phyloP scores from a whole-genome alignment of 2,329 filamentous ascomycete species.

The Trichoderma atrobrunneum region DNA sequence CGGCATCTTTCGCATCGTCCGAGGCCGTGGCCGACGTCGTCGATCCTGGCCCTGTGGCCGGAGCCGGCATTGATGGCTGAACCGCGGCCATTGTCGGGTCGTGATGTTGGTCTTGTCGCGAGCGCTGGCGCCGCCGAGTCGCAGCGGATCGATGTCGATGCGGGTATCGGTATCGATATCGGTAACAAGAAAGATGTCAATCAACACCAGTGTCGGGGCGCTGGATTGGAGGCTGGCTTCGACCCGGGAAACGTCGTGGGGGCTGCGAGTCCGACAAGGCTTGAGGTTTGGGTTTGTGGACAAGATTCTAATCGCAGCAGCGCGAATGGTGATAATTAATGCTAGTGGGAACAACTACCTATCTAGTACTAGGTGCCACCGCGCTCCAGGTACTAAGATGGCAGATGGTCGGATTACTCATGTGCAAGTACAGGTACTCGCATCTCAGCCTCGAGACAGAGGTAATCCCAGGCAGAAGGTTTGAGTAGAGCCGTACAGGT shows the following conservation, averaged over 20 bases:
- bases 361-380: not conserved
- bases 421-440: not conserved
- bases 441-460: not conserved
- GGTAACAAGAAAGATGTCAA: not conserved
- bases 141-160: slow-evolving; percentile 27
- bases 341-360: slow-evolving; percentile 12
- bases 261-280: slow-evolving; percentile 14
- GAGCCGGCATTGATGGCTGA: slow-evolving; percentile 39
- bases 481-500: not conserved
- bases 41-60: slow-evolving; percentile 34
- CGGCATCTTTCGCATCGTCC: slow-evolving; percentile 31
- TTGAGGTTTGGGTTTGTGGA: slow-evolving; percentile 18
- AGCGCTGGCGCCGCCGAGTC: slow-evolving; percentile 35
- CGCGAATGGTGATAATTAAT: slow-evolving; percentile 18
- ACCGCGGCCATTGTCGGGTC: slow-evolving; percentile 41
- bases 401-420: not conserved
- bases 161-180: not conserved
- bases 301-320: slow-evolving; percentile 28
- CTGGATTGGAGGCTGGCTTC: not conserved
- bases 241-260: not conserved
- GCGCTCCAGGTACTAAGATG: not conserved
- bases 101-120: slow-evolving; percentile 22
- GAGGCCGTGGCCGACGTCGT: slow-evolving; percentile 29
- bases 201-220: not conserved
- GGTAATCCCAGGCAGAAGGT: not conserved